Evolutionary conservation across 306 rosid species (phyloP), one percentile per base, ranked within the genome.

Genomic region (Begonia masoniana): DNA sequence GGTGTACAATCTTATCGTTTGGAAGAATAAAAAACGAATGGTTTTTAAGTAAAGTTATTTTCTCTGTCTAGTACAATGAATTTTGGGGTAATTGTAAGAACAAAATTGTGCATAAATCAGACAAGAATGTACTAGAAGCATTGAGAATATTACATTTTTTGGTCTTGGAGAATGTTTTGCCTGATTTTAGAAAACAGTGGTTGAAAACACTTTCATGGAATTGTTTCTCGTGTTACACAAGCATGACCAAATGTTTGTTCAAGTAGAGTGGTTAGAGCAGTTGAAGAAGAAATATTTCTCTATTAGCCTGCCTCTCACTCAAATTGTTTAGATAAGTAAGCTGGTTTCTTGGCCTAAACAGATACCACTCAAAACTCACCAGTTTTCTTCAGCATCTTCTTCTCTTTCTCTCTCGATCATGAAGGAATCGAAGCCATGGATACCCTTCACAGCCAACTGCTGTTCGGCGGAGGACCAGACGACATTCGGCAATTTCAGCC

Each of bases 391-490:
- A 21, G 46, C 26, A 10, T 15, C 12, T 35, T 10, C 55, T 52
- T 10, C 24, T 51, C 54, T 50, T 47, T 35, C 54, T 10, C 59
- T 59, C n/a, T 4, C 6, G 39, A n/a, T n/a, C 13, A 61, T 61
- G 62, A 57, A 56, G 51, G 24, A 58, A 10, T 57, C 67, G 10
- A 60, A 68, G 58, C 58, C 68, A 13, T 74, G 79, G 79, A 51
- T 65, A 45, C 79, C 79, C 4, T 70, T 69, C 49, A 47, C 75
- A n/a, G 65, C 79, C 36, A 65, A 57, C 6, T 74, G 79, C 61
- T 74, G 79, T 52, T 65, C 79, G 10, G 63, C 62, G 17, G 75
- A 82, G 50, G 74, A 70, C 63, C 83, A 82, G 35, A 72, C 85
- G 9, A 69, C 71, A 17, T 68, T 83, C 3, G 48, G 65, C 48